phyloP scores from a whole-genome alignment of 129 eudicot species.

The Escallonia herrerae region DNA sequence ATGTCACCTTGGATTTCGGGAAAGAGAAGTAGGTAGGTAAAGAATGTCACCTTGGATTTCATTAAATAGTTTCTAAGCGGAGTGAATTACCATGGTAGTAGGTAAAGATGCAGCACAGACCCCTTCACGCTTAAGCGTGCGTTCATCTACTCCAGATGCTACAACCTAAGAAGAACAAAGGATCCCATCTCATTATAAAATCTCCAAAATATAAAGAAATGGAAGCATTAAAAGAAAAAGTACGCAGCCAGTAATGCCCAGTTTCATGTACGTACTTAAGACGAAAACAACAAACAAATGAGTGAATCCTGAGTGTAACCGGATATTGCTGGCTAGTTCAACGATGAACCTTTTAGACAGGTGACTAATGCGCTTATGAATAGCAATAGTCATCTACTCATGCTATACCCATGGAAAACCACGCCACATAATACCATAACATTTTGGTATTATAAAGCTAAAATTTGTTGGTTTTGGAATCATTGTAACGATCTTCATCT shows the following conservation, averaged over 20 bases:
- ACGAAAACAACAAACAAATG: not conserved
- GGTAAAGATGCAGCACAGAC: slow-evolving; percentile 99
- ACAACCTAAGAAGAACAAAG: slow-evolving; percentile 52
- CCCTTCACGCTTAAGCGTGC: slow-evolving; percentile 96
- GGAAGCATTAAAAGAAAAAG: too few relatives aligned
- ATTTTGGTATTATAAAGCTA: not conserved
- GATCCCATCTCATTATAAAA: not conserved
- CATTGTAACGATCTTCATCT: too few relatives aligned
- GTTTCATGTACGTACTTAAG: not conserved
- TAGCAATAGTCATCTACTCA: too few relatives aligned
- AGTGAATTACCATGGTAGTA: slow-evolving; percentile 63
- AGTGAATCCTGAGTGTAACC: not conserved
- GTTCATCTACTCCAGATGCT: slow-evolving; percentile 95
- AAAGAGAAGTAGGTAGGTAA: not conserved
- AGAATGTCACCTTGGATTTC: too few relatives aligned
- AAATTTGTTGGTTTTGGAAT: too few relatives aligned
- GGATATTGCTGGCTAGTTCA: not conserved
- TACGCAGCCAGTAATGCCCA: not conserved
- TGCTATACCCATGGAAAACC: too few relatives aligned
- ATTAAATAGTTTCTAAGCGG: too few relatives aligned
- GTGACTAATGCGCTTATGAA: too few relatives aligned
- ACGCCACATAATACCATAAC: not conserved
- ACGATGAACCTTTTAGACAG: not conserved
- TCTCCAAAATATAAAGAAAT: not conserved
- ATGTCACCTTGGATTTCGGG: not conserved